Evolutionary conservation across 257 asterid species (phyloP).

Genomic region (Anisodus acutangulus): DNA sequence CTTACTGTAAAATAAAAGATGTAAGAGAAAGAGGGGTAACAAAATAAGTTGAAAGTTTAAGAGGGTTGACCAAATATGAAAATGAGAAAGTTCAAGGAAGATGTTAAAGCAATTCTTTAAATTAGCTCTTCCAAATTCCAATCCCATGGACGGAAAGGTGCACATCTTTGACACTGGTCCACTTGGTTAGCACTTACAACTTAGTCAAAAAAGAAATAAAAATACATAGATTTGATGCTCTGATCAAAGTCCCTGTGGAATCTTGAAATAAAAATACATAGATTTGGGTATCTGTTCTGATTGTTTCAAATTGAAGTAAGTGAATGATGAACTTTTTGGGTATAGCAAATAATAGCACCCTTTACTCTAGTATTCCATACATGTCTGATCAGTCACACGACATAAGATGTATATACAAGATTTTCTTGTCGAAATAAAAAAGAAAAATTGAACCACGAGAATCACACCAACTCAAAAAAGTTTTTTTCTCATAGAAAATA

Average conservation of each 20-base stretch:
- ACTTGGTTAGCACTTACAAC: slow-evolving; percentile 35
- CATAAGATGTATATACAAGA: background rate
- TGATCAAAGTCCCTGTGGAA: background rate
- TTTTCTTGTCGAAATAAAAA: background rate
- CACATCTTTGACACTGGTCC: slow-evolving; percentile 42
- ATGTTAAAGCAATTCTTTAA: background rate
- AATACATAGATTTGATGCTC: background rate
- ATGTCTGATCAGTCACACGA: background rate
- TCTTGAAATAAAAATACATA: background rate
- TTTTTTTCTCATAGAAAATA: background rate
- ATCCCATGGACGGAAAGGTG: slow-evolving; percentile 39
- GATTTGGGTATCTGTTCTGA: background rate
- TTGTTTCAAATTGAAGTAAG: background rate
- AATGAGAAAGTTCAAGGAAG: slow-evolving; percentile 38
- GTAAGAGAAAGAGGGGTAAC: background rate
- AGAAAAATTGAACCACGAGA: background rate
- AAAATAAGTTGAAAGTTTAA: slow-evolving; percentile 22
- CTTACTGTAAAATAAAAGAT: background rate
- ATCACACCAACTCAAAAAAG: slow-evolving; percentile 31
- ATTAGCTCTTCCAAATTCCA: slow-evolving; percentile 26
- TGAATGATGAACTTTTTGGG: background rate
- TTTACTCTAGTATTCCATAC: background rate
- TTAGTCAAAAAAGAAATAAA: slow-evolving; percentile 7
- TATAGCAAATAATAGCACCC: background rate
- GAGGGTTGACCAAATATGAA: slow-evolving; percentile 20